These are phyloP conservation scores for Candida arabinofermentans DNA, from an alignment of 805 yeast genomes.

Conservation along the genomic window DNA sequence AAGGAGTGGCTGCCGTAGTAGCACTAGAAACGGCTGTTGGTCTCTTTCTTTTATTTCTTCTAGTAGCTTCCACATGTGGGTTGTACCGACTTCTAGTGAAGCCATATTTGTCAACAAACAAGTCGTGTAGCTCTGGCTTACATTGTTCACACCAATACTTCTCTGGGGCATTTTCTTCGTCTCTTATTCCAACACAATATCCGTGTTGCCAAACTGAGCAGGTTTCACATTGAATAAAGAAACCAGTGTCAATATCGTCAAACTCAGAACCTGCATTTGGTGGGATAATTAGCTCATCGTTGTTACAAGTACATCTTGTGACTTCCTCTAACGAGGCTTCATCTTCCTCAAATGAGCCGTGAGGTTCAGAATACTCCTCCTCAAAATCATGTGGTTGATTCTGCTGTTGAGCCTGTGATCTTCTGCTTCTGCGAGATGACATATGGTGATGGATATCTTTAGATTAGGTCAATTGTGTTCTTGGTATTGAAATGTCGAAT, in stretches of 20 bases:
- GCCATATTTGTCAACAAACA: slow-evolving; percentile 42
- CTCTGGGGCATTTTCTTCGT: slow-evolving; percentile 78
- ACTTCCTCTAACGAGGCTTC: slow-evolving; percentile 37
- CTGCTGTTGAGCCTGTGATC: slow-evolving; percentile 18
- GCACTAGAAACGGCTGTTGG: slow-evolving; percentile 7
- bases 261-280: slow-evolving; percentile 26
- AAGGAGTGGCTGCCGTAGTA: slow-evolving; percentile 1
- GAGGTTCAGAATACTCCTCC: slow-evolving; percentile 12
- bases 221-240: slow-evolving; percentile 80
- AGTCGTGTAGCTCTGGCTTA: slow-evolving; percentile 74
- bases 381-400: slow-evolving; percentile 20
- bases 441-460: too few species aligned
- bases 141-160: slow-evolving; percentile 94
- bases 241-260: slow-evolving; percentile 48
- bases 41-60: slow-evolving; percentile 27
- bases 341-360: slow-evolving; percentile 17
- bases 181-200: slow-evolving; percentile 81
- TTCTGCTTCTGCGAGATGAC: slow-evolving; percentile 31
- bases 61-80: slow-evolving; percentile 36
- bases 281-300: slow-evolving; percentile 38
- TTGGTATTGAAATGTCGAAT: too few species aligned
- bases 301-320: slow-evolving; percentile 54
- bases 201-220: slow-evolving; percentile 99
- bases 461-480: too few species aligned
- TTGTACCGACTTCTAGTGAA: slow-evolving; percentile 47